Percentiles rank a stretch among this genome's conserved stretches.
phyloP scores from a whole-genome alignment of 192 early-diverging fungal genomes.

The Linnemannia exigua region DNA sequence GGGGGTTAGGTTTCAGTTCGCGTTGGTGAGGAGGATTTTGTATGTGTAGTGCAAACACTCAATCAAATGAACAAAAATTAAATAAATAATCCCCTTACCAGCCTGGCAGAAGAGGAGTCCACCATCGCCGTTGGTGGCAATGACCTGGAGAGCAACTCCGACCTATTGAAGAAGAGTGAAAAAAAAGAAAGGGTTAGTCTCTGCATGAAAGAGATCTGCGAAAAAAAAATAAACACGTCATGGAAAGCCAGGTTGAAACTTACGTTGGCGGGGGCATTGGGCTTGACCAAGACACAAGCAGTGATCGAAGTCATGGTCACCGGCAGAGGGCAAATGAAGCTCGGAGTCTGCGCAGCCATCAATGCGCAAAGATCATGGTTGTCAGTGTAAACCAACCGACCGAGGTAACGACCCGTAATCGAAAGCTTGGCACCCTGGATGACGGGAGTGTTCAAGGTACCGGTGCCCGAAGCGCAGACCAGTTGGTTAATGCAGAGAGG shows the following conservation, averaged over 20 bases:
- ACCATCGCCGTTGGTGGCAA: slow-evolving; percentile 21
- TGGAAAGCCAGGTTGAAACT: not conserved
- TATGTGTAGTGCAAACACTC: not conserved
- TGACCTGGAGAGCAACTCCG: slow-evolving; percentile 15
- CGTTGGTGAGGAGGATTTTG: not conserved
- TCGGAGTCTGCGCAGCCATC: not conserved
- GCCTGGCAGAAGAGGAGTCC: slow-evolving; percentile 22
- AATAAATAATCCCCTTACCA: slow-evolving; percentile 1
- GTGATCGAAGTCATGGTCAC: slow-evolving; percentile 30
- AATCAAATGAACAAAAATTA: not conserved
- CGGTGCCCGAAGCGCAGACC: slow-evolving; percentile 25
- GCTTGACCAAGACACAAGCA: slow-evolving; percentile 33
- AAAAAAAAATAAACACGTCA: not conserved
- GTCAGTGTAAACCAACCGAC: slow-evolving; percentile 35
- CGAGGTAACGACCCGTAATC: slow-evolving; percentile 19
- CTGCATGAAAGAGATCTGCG: too few relatives aligned
- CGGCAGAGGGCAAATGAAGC: slow-evolving; percentile 26
- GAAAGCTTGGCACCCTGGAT: slow-evolving; percentile 6
- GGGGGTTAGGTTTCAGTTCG: not conserved
- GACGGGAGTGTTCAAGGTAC: slow-evolving; percentile 17
- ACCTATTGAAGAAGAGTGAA: not conserved
- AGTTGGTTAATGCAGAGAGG: slow-evolving; percentile 22
- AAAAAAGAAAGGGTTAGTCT: not conserved
- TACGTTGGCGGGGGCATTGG: slow-evolving; percentile 31
- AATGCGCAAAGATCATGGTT: slow-evolving; percentile 21